Evolutionary conservation across 2,329 filamentous ascomycete genomes (phyloP).

Genomic region (Seiridium unicorne): DNA sequence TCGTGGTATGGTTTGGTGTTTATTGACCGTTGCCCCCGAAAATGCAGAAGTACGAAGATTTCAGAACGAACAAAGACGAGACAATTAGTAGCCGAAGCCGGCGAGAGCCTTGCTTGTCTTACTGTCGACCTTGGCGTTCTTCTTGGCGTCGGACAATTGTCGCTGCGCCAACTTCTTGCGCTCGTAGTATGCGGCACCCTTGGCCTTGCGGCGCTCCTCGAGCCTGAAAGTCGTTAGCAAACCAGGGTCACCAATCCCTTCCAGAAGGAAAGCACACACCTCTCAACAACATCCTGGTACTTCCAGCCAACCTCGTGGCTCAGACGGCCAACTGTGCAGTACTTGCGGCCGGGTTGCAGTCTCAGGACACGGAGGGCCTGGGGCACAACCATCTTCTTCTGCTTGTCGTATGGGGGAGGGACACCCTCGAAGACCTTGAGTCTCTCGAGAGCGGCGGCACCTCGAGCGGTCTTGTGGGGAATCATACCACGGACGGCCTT

Average conservation of each 20-base stretch:
- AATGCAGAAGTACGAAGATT: constrained; percentile 22
- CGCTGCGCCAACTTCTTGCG: constrained; percentile 96
- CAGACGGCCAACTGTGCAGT: constrained; percentile 97
- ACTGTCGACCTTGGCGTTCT: constrained; percentile 81
- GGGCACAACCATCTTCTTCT: constrained; percentile 99
- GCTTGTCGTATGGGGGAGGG: constrained; percentile 97
- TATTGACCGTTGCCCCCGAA: constrained; percentile 20
- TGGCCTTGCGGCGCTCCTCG: constrained; percentile 99
- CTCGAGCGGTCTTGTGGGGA: constrained; percentile 98
- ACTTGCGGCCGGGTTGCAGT: constrained; percentile 99
- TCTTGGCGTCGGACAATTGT: constrained; percentile 90
- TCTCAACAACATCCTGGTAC: constrained; percentile 98
- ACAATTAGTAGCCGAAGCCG: constrained; percentile 80
- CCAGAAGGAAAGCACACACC: constrained; percentile 55
- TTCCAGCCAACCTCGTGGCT: constrained; percentile 99
- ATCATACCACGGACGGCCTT: constrained; percentile 99
- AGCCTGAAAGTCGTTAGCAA: constrained; percentile 58
- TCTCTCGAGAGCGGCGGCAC: constrained; percentile 93
- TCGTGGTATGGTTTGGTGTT: constrained; percentile 25
- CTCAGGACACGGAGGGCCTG: constrained; percentile 95
- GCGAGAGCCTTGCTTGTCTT: constrained; percentile 88
- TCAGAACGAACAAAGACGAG: constrained; percentile 19
- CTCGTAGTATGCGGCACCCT: constrained; percentile 99
- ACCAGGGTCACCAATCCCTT: constrained; percentile 10
- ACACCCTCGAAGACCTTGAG: constrained; percentile 99